Base-by-base conservation (phyloP, 352 stramenopile species). In the Peronospora destructor region DNA sequence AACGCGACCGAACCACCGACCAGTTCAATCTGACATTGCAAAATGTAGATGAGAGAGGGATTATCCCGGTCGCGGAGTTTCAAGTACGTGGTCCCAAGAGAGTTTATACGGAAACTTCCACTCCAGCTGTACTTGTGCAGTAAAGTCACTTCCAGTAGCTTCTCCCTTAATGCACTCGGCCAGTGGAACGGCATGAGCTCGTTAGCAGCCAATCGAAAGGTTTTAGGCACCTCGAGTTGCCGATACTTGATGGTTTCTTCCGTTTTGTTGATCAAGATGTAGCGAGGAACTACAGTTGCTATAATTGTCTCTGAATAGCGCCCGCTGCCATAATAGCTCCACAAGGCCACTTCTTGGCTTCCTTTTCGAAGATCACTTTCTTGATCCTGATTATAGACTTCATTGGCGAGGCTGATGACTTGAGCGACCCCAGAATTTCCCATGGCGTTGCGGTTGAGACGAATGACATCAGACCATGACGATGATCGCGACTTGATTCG, bases 261-360 rank as follows among this genome's bases (percentile, higher is more conserved):
- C 11, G 84, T 94, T 42, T 84, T 78, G 44, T 94, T 94, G 56
- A 94, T 92, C 48, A 94, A 56, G 41, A 94, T 85, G 47, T 94
- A 92, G 6, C 81, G 77, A 35, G 81, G 84, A 10, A 92, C 81
- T 33, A 94, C 76, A 10, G 84, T 94, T 5, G 81, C 81, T 29
- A 94, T 76, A 25, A 94, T 89, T 3, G 84, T 94, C 39, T 94
- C 84, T 10, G 80, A 85, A 46, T 87, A 94, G 2, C 73, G 73
- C 0, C 84, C 84, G 34, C 65, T 88, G 19, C 84, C 81, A 59
- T 91, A 94, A 32, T 69, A 87, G 28, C 80, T 91, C 84, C 84
- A 94, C 13, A 94, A 49, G 10, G 81, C 84, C 26, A 94, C 62
- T 62, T 94, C 84, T 61, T 88, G 78, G 32, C 68, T 79, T 28